Conservation (phyloP, 2,329 filamentous ascomycete species). For the Colletotrichum costaricense region DNA sequence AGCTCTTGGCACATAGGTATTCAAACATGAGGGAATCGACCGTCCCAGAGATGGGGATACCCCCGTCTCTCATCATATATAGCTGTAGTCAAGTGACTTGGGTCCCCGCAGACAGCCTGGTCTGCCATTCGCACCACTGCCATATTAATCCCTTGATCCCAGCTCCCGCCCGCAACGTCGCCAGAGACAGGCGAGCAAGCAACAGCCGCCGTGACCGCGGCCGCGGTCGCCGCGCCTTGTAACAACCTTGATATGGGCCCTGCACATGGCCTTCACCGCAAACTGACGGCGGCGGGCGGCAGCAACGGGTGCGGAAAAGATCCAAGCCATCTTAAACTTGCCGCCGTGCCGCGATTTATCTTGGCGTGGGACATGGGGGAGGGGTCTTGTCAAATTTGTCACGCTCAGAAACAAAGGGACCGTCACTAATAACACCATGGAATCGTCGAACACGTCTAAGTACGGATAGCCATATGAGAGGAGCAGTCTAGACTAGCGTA, state of each 20-base stretch:
- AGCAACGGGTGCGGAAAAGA: slow-evolving; percentile 9
- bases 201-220: not conserved
- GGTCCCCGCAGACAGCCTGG: not conserved
- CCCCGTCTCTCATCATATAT: slow-evolving; percentile 60
- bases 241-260: not conserved
- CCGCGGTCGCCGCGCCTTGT: slow-evolving; percentile 1
- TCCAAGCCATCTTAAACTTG: slow-evolving; percentile 12
- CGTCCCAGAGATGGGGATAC: slow-evolving; percentile 54
- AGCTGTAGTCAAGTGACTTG: slow-evolving; percentile 39
- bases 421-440: not conserved
- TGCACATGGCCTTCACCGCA: not conserved
- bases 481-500: not conserved
- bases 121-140: slow-evolving; percentile 7
- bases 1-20: not conserved
- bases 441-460: not conserved
- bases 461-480: too few species aligned
- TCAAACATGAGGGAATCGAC: not conserved
- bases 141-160: slow-evolving; percentile 8
- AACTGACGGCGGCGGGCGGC: slow-evolving; percentile 10
- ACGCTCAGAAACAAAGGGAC: not conserved
- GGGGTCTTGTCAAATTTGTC: not conserved
- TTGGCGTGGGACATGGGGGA: slow-evolving; percentile 10
- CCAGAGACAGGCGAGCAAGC: not conserved
- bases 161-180: slow-evolving; percentile 14
- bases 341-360: slow-evolving; percentile 15